These are phyloP conservation scores for Microcos paniculata DNA, from an alignment of 345 rosid species.

Conservation along the genomic window DNA sequence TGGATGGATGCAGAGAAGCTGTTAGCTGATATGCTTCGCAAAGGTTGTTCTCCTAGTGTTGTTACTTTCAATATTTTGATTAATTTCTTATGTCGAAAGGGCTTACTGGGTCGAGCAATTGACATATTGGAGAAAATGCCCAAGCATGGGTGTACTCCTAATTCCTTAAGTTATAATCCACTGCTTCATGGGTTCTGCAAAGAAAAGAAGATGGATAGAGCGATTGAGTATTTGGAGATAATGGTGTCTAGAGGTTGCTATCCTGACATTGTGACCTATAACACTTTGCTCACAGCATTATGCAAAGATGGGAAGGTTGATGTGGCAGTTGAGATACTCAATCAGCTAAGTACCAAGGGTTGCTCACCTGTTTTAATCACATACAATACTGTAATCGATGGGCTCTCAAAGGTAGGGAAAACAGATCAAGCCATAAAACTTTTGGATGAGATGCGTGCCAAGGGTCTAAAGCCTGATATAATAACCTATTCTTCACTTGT, in stretches of 20 bases:
- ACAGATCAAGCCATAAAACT: constrained; percentile 69
- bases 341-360: constrained; percentile 72
- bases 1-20: constrained; percentile 90
- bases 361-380: constrained; percentile 80
- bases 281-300: constrained; percentile 76
- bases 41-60: constrained; percentile 85
- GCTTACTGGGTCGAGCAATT: constrained; percentile 78
- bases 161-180: constrained; percentile 78
- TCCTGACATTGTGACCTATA: constrained; percentile 92
- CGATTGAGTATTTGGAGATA: constrained; percentile 69
- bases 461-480: constrained; percentile 73
- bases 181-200: constrained; percentile 84
- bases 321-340: constrained; percentile 79
- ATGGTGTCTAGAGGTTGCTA: constrained; percentile 89
- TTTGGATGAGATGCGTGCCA: constrained; percentile 69
- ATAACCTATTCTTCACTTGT: constrained; percentile 78
- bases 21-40: constrained; percentile 64
- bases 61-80: constrained; percentile 90
- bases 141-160: constrained; percentile 70
- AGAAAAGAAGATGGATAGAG: constrained; percentile 87
- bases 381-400: constrained; percentile 82
- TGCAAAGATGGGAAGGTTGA: constrained; percentile 89
- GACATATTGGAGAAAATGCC: constrained; percentile 86
- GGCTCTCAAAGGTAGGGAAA: constrained; percentile 78
- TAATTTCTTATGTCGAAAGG: constrained; percentile 79